Evolutionary conservation across 805 yeast genomes (phyloP), one percentile per base, ranked within the genome.

Genomic region (Komagataella pastoris): DNA sequence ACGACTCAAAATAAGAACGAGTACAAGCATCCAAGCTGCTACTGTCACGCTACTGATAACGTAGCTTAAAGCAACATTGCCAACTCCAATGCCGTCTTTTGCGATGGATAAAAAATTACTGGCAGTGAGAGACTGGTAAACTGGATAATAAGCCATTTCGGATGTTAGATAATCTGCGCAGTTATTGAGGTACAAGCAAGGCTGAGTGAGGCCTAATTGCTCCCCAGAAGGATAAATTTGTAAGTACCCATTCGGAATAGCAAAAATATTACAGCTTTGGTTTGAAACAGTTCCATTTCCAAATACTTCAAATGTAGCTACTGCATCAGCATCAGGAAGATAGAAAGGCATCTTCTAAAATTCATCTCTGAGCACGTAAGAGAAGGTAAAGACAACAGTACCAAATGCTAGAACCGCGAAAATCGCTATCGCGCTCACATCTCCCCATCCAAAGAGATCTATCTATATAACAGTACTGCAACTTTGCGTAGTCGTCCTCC

Each of bases 21-120:
- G 54, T 50, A 83, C 65, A 23, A 87, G 68, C 79, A 85, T 79
- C 95, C 95, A 87, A 24, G 82, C 70, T 14, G 83, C 74, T 5
- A 79, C 77, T 54, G 80, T 78, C 17, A 77, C 69, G 0, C 81
- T 78, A 51, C 79, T 71, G 3, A 75, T 60, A n/a, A 75, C 74
- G 63, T 78, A 81, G 47, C 76, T 65, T 3, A 80, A 65, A 46
- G 73, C 62, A 2, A 73, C 61, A 47, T 71, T 68, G 14, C 77
- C 68, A 21, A 64, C 61, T 3, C 58, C 54, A 51, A 73, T 74
- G 1, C 58, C 53, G 51, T 73, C 76, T 52, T 61, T 67, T 3
- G 53, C 54, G 30, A 10, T n/a, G 8, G 36, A 18, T n/a, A 48
- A 24, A 12, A 48, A 17, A 46, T 17, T 17, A 36, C 4, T 24